These are phyloP conservation scores for Poterioochromonas sp. DNA, from an alignment of 352 stramenopile species.

Conservation along the genomic window DNA sequence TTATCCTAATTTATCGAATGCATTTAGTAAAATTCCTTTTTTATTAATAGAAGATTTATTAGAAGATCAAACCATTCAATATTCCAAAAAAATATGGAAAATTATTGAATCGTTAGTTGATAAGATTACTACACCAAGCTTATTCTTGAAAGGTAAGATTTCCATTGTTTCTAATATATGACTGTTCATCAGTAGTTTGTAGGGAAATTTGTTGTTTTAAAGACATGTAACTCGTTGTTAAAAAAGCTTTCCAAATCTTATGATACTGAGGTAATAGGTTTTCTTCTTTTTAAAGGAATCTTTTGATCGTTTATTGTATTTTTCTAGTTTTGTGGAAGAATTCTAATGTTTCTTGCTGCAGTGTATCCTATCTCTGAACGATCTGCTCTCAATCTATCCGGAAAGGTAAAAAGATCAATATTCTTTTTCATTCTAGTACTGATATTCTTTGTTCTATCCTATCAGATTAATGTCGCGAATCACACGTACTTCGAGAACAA, in stretches of 20 bases:
- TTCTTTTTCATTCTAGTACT: not conserved
- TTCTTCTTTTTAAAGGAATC: not conserved
- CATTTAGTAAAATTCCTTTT: not conserved
- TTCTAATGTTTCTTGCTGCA: constrained; percentile 17
- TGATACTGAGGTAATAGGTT: constrained; percentile 23
- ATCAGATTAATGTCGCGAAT: constrained; percentile 13
- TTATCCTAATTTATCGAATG: not conserved
- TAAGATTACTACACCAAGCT: not conserved
- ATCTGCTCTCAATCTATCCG: constrained; percentile 1
- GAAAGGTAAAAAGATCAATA: not conserved
- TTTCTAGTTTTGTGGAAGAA: constrained; percentile 22
- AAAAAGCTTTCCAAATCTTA: constrained; percentile 22
- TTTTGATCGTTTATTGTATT: not conserved
- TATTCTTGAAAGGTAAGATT: not conserved
- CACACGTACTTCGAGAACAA: not conserved
- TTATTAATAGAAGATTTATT: constrained; percentile 20
- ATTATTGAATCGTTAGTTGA: not conserved
- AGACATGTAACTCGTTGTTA: constrained; percentile 20
- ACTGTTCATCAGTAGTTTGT: not conserved
- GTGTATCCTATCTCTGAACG: constrained; percentile 25
- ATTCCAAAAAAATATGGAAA: constrained; percentile 4
- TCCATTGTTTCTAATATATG: not conserved
- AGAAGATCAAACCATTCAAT: not conserved
- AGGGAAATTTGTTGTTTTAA: constrained; percentile 22
- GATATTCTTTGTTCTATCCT: not conserved